A percentile compares a stretch with the other conserved stretches of the same genome.
Conservation (phyloP, 2,329 filamentous ascomycete species). For the Coniochaeta hoffmannii region DNA sequence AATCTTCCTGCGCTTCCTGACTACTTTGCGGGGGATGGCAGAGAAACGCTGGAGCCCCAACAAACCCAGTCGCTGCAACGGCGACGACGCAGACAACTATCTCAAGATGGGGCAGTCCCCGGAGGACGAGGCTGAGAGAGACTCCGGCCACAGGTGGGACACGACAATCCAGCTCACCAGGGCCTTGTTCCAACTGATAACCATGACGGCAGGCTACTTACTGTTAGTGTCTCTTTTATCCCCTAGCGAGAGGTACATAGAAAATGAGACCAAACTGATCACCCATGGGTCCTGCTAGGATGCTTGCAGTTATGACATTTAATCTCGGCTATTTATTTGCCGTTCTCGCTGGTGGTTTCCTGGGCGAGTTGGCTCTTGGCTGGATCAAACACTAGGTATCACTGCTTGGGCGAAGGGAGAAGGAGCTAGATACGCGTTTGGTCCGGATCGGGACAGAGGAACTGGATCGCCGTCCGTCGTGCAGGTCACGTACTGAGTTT, state of each 20-base stretch:
- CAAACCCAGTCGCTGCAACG: conserved; percentile 1
- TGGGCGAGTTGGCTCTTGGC: conserved; percentile 1
- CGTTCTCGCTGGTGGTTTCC: conserved; percentile 1
- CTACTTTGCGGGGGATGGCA: background rate
- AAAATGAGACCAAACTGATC: background rate
- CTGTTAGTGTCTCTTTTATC: conserved; percentile 1
- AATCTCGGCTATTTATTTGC: conserved; percentile 2
- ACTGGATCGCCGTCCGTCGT: too few relatives aligned
- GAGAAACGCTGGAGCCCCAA: conserved; percentile 1
- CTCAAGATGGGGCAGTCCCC: conserved; percentile 1
- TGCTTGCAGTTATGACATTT: conserved; percentile 3
- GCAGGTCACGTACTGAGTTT: too few relatives aligned
- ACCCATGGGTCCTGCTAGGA: background rate
- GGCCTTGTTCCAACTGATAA: background rate
- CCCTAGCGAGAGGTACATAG: background rate
- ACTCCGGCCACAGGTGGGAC: conserved; percentile 1
- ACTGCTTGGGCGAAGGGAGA: too few relatives aligned
- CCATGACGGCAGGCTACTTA: background rate
- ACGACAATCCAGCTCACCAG: conserved; percentile 1
- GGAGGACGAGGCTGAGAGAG: conserved; percentile 1
- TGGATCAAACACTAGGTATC: conserved; percentile 1
- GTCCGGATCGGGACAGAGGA: too few relatives aligned
- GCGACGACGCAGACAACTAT: background rate
- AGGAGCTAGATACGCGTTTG: too few relatives aligned
- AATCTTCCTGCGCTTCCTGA: conserved; percentile 2